Evolutionary conservation across 2,329 filamentous ascomycete species (phyloP).

Genomic region (Fusarium sp.): DNA sequence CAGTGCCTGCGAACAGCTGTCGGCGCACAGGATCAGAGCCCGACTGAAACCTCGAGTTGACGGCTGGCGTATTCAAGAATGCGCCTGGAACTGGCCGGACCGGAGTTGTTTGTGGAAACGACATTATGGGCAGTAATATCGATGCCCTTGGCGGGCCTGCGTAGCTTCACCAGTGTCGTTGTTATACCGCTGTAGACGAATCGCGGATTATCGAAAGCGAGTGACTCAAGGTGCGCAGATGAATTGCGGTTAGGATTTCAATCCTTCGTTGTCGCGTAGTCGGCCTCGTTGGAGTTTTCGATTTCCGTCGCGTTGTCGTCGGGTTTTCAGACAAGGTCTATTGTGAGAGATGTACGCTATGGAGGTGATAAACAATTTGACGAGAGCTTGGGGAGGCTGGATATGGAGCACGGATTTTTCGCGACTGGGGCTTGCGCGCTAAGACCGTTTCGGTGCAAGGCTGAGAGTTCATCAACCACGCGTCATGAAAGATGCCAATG

Average conservation of each 20-base stretch:
- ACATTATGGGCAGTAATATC: conserved; percentile 60
- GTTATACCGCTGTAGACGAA: conserved; percentile 41
- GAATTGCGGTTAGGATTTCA: conserved; percentile 24
- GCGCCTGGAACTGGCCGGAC: conserved; percentile 80
- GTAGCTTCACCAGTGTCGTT: conserved; percentile 50
- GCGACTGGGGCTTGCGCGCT: conserved; percentile 52
- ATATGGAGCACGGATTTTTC: conserved; percentile 55
- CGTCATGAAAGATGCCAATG: conserved; percentile 21
- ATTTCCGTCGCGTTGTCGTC: conserved; percentile 44
- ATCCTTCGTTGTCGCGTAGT: conserved; percentile 33
- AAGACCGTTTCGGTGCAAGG: conserved; percentile 54
- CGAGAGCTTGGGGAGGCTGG: conserved; percentile 54
- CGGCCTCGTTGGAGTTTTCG: conserved; percentile 20
- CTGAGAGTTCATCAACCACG: conserved; percentile 47
- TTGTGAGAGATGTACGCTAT: conserved; percentile 39
- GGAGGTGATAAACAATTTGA: conserved; percentile 50
- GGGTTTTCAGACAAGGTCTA: conserved; percentile 35
- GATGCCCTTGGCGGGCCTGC: conserved; percentile 49
- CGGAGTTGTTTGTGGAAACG: conserved; percentile 72
- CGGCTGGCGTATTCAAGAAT: conserved; percentile 80
- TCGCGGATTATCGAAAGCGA: conserved; percentile 51
- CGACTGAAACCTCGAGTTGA: conserved; percentile 62
- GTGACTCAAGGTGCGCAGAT: conserved; percentile 35
- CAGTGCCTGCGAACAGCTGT: conserved; percentile 61
- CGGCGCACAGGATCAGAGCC: conserved; percentile 63